These are phyloP conservation scores for Alternaria incomplexa DNA, from an alignment of 2,329 filamentous ascomycete species.

Conservation along the genomic window DNA sequence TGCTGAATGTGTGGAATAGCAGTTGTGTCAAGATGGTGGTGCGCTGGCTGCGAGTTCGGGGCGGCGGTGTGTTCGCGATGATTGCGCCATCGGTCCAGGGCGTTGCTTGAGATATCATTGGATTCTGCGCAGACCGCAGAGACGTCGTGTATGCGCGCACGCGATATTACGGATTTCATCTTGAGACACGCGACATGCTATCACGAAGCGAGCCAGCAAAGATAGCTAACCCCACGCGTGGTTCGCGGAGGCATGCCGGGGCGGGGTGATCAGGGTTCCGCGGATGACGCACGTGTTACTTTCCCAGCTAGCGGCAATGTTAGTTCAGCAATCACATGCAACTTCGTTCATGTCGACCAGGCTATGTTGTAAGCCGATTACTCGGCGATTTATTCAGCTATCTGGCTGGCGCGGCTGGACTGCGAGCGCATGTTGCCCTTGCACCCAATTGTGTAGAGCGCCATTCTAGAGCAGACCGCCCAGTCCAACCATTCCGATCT, in stretches of 20 bases:
- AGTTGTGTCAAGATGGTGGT: slow-evolving; percentile 8
- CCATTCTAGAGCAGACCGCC: slow-evolving; percentile 23
- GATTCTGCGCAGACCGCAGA: slow-evolving; percentile 19
- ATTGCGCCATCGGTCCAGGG: slow-evolving; percentile 44
- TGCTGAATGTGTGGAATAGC: neutral
- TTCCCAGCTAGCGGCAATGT: slow-evolving; percentile 1
- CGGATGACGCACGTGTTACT: slow-evolving; percentile 21
- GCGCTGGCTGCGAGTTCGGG: slow-evolving; percentile 27
- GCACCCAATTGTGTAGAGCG: slow-evolving; percentile 17
- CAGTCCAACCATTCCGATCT: slow-evolving; percentile 30
- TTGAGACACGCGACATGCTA: slow-evolving; percentile 13
- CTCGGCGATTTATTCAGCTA: slow-evolving; percentile 35
- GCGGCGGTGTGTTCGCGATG: slow-evolving; percentile 32
- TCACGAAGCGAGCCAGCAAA: slow-evolving; percentile 4
- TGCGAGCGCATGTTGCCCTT: slow-evolving; percentile 18
- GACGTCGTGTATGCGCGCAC: neutral
- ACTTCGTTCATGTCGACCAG: neutral
- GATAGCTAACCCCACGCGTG: slow-evolving; percentile 17
- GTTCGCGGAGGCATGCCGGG: slow-evolving; percentile 6
- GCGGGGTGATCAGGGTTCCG: slow-evolving; percentile 8
- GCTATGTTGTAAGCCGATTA: slow-evolving; percentile 17
- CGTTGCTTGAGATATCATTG: slow-evolving; percentile 29
- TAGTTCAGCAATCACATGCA: neutral
- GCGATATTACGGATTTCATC: neutral
- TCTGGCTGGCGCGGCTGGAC: slow-evolving; percentile 27